Evolutionary conservation across 2,329 filamentous ascomycete genomes (phyloP), one percentile per base, ranked within the genome.

Genomic region (Neofusicoccum kwambonambiense): DNA sequence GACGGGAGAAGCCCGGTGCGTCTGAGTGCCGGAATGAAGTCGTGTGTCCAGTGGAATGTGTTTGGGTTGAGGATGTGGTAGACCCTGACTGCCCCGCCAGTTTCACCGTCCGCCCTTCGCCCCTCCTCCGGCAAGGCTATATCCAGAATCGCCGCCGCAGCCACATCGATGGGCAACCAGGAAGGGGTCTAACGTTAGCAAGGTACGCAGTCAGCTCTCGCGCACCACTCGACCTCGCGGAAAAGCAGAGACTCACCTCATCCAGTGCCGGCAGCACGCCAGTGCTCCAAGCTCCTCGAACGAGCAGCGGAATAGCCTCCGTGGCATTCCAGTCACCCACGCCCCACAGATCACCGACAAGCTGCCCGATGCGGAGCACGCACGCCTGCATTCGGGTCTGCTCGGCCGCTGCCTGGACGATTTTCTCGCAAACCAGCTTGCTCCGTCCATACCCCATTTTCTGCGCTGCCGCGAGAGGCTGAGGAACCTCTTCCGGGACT

Each of bases 31-130:
- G 84, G 84, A 0, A 88, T 77, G 1, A 88, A 73, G 54, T 86
- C 81, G 0, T 76, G 65, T 0, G 81, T 84, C 83, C 84, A 87
- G 42, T 81, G 75, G 67, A 86, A 83, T 0, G 74, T 74, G 7
- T 68, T 72, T 0, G 80, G 79, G 66, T 86, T 86, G 22, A 83
- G 76, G 11, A 89, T 75, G 65, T 87, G 83, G 65, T 82, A 84
- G 12, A 86, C 56, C 4, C n/a, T 11, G 15, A n/a, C 11, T 4
- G 1, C 17, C 17, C 5, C 34, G 4, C 13, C 31, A 1, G 2
- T 19, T n/a, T 35, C n/a, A 15, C 1, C 49, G 1, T 15, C 5
- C 15, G 8, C 8, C 2, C 9, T 52, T 19, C 19, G 13, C 37
- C 0, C 4, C 2, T 17, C 35, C 34, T 15, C 17, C 15, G 22